phyloP scores from a whole-genome alignment of 371 early-diverging fungal species.

The Apophysomyces trapeziformis region DNA sequence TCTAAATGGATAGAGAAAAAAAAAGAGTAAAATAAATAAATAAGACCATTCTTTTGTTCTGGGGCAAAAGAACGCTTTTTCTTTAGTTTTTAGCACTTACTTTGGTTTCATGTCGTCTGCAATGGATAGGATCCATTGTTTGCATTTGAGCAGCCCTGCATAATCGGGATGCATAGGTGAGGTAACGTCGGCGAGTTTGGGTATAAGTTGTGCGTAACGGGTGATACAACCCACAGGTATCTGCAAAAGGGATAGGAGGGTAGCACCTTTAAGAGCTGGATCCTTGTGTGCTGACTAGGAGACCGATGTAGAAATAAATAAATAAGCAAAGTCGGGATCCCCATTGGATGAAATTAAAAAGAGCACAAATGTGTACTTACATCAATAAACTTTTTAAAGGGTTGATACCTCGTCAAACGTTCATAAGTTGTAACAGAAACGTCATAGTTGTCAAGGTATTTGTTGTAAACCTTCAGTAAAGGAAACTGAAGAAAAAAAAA shows the following conservation, averaged over 20 bases:
- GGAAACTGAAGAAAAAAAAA: slow-evolving; percentile 32
- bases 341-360: not conserved
- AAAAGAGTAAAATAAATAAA: not conserved
- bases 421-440: slow-evolving; percentile 48
- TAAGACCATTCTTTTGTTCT: slow-evolving; percentile 10
- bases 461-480: slow-evolving; percentile 34
- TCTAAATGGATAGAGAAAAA: slow-evolving; percentile 13
- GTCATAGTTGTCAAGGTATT: slow-evolving; percentile 44
- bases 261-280: slow-evolving; percentile 27
- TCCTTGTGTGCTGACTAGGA: slow-evolving; percentile 28
- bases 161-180: slow-evolving; percentile 48
- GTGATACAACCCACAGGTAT: slow-evolving; percentile 42
- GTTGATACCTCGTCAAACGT: slow-evolving; percentile 41
- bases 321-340: no score
- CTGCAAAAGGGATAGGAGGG: slow-evolving; percentile 41
- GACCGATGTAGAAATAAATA: slow-evolving; percentile 5
- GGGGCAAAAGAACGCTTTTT: not conserved
- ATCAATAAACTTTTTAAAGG: slow-evolving; percentile 54
- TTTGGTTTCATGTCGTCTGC: slow-evolving; percentile 31
- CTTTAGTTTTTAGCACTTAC: slow-evolving; percentile 23
- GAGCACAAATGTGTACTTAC: slow-evolving; percentile 23
- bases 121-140: slow-evolving; percentile 32
- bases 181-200: slow-evolving; percentile 35
- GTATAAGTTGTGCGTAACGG: slow-evolving; percentile 41
- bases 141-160: slow-evolving; percentile 31